Base-by-base conservation (phyloP, 352 stramenopile genomes). In the Pythium chondricola region DNA sequence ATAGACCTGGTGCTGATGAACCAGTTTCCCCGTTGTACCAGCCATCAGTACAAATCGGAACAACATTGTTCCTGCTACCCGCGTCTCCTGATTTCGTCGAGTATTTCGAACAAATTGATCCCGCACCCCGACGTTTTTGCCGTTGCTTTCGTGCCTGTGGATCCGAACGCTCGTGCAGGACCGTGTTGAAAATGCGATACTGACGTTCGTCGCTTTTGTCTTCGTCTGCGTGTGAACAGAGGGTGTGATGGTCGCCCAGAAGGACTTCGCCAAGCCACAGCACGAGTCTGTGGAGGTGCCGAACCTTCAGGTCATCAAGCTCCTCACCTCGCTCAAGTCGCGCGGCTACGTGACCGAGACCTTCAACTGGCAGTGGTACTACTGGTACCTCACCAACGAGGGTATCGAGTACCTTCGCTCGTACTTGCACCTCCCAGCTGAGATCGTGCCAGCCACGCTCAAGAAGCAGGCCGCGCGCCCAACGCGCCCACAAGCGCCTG, bases 351-450 rank as follows among this genome's bases (percentile, higher is more conserved):
- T 99, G 48, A 97, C 95, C 59, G 86, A 98, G 75, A 99, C 96
- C 49, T 99, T 99, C 88, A 98, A 95, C 71, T 99, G 97, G 97
- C 96, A 98, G 78, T 98, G 97, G 82, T 98, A 97, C 74, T 99
- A 99, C 93, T 99, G 94, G 83, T 99, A 98, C 86, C 83, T 99
- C 43, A 99, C 96, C 39, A 94, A 97, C 64, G 95, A 98, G 67
- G 97, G 97, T 61, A 98, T 99, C 66, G 95, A 98, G 63, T 99
- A 99, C 87, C 86, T 99, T 6, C 85, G 97, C 54, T 84, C 93
- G 53, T 99, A 99, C 83, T 71, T 99, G 52, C 95, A 97, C 67
- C 75, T 99, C 43, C 96, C 97, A 48, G 83, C 93, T 35, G 96
- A 99, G 79, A 98, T 99, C 81, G 96, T 99, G 40, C 97, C 97